Evolutionary conservation across 1,284 basidiomycete species (phyloP).

Genomic region (Malassezia japonica): DNA sequence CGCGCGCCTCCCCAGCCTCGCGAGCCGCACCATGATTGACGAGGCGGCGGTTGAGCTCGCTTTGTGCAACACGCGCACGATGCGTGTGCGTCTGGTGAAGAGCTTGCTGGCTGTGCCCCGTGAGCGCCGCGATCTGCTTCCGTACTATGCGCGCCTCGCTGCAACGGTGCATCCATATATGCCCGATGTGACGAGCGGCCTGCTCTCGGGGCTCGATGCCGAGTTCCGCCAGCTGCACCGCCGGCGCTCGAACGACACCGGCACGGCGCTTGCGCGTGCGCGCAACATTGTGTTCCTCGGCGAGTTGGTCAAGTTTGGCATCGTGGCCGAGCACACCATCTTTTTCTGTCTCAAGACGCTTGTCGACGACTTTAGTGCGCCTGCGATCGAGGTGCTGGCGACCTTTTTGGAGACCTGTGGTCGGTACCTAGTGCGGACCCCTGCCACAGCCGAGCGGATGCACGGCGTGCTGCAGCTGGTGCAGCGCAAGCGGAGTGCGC

Average conservation of each 20-base stretch:
- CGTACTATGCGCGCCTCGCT: constrained; percentile 82
- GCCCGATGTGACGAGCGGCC: constrained; percentile 68
- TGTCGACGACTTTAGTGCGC: constrained; percentile 82
- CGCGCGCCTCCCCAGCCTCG: constrained; percentile 81
- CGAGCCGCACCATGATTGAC: constrained; percentile 82
- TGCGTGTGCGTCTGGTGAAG: constrained; percentile 72
- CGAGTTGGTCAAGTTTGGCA: constrained; percentile 85
- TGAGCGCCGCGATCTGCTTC: constrained; percentile 77
- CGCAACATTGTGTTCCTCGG: constrained; percentile 86
- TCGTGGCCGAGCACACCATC: constrained; percentile 85
- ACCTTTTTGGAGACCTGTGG: constrained; percentile 88
- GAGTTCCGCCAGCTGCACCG: constrained; percentile 92
- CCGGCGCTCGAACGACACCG: not conserved
- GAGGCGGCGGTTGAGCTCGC: constrained; percentile 91
- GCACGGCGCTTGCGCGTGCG: constrained; percentile 62
- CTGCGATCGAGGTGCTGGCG: constrained; percentile 87
- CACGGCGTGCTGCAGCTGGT: constrained; percentile 70
- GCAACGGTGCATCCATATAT: constrained; percentile 83
- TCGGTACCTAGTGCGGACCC: constrained; percentile 74
- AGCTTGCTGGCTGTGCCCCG: constrained; percentile 69
- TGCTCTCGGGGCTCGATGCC: constrained; percentile 69
- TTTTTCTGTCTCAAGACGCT: constrained; percentile 94
- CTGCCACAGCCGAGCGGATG: constrained; percentile 72
- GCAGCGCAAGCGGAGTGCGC: constrained; percentile 81
- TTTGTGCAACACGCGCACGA: constrained; percentile 88